These are phyloP conservation scores for Candolleomyces eurysporus DNA, from an alignment of 768 basidiomycete genomes.

Conservation along the genomic window DNA sequence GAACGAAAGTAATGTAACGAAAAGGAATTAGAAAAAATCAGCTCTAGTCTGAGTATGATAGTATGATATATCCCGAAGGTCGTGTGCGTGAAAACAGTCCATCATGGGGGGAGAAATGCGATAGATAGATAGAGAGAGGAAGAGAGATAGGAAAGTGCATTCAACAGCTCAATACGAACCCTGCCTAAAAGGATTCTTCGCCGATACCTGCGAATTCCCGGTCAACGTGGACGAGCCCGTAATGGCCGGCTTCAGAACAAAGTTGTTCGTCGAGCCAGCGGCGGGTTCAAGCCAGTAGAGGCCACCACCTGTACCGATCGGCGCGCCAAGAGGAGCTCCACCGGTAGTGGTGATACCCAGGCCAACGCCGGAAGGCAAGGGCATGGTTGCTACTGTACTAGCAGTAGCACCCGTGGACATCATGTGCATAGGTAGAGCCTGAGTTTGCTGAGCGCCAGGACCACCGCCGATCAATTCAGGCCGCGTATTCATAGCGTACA, in stretches of 20 bases:
- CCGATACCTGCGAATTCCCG: background rate
- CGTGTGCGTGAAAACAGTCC: too few species aligned
- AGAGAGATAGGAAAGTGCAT: background rate
- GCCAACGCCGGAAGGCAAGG: slow-evolving; percentile 1
- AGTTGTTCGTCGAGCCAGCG: background rate
- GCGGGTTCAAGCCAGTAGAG: slow-evolving; percentile 1
- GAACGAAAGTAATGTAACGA: background rate
- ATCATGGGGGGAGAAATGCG: background rate
- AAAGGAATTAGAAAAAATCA: background rate
- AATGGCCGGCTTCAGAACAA: background rate
- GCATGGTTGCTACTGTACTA: background rate
- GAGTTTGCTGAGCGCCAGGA: background rate
- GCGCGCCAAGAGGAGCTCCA: background rate
- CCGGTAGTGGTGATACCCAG: background rate
- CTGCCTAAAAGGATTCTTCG: slow-evolving; percentile 11
- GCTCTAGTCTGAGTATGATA: background rate
- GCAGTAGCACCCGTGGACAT: too few species aligned
- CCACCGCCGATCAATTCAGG: slow-evolving; percentile 1
- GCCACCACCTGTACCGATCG: background rate
- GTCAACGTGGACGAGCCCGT: slow-evolving; percentile 9
- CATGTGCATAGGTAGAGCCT: background rate
- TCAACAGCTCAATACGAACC: background rate
- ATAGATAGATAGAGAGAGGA: background rate
- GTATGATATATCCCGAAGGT: too few species aligned
- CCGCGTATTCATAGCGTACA: slow-evolving; percentile 2